Base-by-base conservation (phyloP, 1,139 yeast species). In the Saccharomyces hybrid region DNA sequence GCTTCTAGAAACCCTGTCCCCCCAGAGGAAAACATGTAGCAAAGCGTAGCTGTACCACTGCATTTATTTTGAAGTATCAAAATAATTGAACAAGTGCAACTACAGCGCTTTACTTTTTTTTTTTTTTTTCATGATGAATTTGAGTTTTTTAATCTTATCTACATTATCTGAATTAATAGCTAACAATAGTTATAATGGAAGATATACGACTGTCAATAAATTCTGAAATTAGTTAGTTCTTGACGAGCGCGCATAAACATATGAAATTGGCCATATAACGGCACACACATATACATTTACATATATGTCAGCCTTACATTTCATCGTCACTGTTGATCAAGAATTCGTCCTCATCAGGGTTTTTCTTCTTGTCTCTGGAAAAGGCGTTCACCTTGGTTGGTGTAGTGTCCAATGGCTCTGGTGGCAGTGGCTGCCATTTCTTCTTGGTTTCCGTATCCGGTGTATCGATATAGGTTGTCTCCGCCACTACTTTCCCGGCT, bases 91-190 rank as follows among this genome's bases (percentile, higher is more conserved):
- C 8, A n/a, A 14, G 24, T 5, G 42, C 42, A 11, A 24, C 34
- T 9, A 14, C 16, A n/a, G 6, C 26, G 26, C 26, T 24, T 5
- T 24, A 24, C 16, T 12, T 28, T 4, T 29, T 48, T n/a, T 27
- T 32, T 19, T 12, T 21, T 47, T 52, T 50, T 38, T 54, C 34
- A 62, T 63, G 67, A 65, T 64, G 67, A 63, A 57, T 52, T 58
- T 55, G 38, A 32, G 27, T 46, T 51, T 54, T 53, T 53, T 32
- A 60, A 60, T 59, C 71, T 68, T 68, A 68, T 68, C 71, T 68
- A 68, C 71, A 68, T 68, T 68, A 68, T 67, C 71, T 65, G 71
- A 65, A 58, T 49, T 49, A 53, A 57, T 55, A 58, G 53, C 66
- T 63, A 63, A 63, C 60, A 59, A 60, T 58, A 58, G 59, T 50